A percentile compares a stretch with the other conserved stretches of the same genome.
phyloP scores from a whole-genome alignment of 371 early-diverging fungal genomes.

The Mucor indicus region DNA sequence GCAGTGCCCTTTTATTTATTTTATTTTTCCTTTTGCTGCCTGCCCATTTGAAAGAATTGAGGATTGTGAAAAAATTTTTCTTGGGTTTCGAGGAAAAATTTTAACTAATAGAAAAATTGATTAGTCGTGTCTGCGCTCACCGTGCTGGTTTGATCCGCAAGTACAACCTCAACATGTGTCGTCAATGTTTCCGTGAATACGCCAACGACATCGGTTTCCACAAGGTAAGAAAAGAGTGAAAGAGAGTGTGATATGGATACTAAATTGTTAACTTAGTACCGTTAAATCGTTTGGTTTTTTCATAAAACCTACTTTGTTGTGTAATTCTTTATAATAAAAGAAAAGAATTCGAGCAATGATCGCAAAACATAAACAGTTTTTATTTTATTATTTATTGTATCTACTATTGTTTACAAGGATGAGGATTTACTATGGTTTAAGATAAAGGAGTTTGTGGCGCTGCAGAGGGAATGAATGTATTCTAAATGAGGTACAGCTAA shows the following conservation, averaged over 20 bases:
- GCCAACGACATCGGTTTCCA: conserved; percentile 92
- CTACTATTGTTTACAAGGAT: background rate
- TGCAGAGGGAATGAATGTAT: conserved; percentile 9
- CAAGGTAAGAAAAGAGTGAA: conserved; percentile 14
- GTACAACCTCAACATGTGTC: conserved; percentile 98
- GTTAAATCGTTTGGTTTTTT: conserved; percentile 3
- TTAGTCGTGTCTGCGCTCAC: conserved; percentile 98
- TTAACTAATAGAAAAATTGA: too few species aligned
- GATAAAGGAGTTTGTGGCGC: conserved; percentile 12
- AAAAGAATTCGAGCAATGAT: too few species aligned
- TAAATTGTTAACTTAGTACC: conserved; percentile 10
- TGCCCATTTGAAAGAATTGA: background rate
- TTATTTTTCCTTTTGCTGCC: too few species aligned
- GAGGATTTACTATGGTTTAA: background rate
- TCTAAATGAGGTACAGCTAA: conserved; percentile 45
- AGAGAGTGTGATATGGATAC: background rate
- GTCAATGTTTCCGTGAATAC: conserved; percentile 99
- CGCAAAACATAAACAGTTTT: background rate
- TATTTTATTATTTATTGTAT: background rate
- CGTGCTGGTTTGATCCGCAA: conserved; percentile 99
- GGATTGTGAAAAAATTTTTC: conserved; percentile 1
- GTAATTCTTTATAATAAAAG: background rate
- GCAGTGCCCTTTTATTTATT: too few species aligned
- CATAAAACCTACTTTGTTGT: background rate
- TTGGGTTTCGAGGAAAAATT: background rate